A percentile compares a stretch with the other conserved stretches of the same genome.
Conservation (phyloP, 139 green algal species). For the Chlorella sp. region DNA sequence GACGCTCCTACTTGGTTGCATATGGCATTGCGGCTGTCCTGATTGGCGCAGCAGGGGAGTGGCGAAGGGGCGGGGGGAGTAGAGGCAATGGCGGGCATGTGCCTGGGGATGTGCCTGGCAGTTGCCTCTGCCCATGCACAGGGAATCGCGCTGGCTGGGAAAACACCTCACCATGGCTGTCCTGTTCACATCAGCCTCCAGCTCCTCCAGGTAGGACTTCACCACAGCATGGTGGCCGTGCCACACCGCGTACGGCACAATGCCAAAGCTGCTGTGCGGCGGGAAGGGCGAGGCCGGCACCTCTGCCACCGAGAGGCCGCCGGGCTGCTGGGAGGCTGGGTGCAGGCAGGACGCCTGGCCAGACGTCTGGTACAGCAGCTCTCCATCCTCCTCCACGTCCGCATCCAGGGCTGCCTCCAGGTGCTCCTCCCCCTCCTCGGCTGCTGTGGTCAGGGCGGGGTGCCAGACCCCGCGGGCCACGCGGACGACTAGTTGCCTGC, state of each 20-base stretch:
- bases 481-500: no score
- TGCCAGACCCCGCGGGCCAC: not conserved
- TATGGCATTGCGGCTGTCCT: no score
- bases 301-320: not conserved
- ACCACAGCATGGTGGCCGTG: not conserved
- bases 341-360: not conserved
- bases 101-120: no score
- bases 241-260: not conserved
- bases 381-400: not conserved
- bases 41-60: no score
- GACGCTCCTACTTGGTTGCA: not conserved
- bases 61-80: not conserved
- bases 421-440: not conserved
- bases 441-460: not conserved
- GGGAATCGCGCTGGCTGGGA: not conserved
- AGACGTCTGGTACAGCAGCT: not conserved
- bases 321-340: not conserved
- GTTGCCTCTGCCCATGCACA: no score
- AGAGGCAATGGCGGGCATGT: no score
- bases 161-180: not conserved
- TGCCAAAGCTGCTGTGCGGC: not conserved
- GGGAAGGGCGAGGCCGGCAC: not conserved
- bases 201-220: not conserved
- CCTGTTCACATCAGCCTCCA: not conserved
- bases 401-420: not conserved